phyloP scores from a whole-genome alignment of 192 early-diverging fungal species.

The Gamsiella multidivaricata region DNA sequence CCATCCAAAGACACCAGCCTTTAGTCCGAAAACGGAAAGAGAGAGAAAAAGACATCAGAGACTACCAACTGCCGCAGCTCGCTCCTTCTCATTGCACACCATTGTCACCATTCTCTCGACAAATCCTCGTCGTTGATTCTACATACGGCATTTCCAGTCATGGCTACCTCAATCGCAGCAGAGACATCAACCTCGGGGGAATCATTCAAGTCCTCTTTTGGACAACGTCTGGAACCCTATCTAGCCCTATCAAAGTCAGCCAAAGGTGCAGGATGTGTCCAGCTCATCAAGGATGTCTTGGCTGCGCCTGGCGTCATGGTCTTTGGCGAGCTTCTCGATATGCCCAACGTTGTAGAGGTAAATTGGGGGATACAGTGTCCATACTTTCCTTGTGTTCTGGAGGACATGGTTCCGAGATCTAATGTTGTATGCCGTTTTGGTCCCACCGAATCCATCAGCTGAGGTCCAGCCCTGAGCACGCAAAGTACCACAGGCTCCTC shows the following conservation, averaged over 20 bases:
- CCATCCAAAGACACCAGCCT: no score
- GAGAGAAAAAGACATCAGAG: no score
- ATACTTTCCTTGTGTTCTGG: no score
- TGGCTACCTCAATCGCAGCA: conserved; percentile 12
- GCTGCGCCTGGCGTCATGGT: conserved; percentile 79
- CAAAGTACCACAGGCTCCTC: conserved; percentile 66
- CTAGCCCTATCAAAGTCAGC: conserved; percentile 80
- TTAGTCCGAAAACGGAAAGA: no score
- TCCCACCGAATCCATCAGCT: conserved; percentile 36
- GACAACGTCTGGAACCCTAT: conserved; percentile 72
- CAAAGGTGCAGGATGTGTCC: conserved; percentile 76
- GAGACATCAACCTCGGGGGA: conserved; percentile 18
- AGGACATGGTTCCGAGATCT: no score
- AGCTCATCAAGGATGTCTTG: conserved; percentile 79
- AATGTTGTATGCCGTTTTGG: neutral
- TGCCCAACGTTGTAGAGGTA: conserved; percentile 78
- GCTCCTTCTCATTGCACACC: no score
- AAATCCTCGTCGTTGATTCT: no score
- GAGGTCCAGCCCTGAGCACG: conserved; percentile 58
- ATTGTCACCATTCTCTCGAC: no score
- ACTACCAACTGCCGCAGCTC: no score
- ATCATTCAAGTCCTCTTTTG: conserved; percentile 50
- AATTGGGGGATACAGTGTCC: no score
- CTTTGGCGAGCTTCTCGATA: conserved; percentile 79
- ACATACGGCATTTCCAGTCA: no score